phyloP scores from a whole-genome alignment of 306 rosid genomes.

The Cicer cuneatum region DNA sequence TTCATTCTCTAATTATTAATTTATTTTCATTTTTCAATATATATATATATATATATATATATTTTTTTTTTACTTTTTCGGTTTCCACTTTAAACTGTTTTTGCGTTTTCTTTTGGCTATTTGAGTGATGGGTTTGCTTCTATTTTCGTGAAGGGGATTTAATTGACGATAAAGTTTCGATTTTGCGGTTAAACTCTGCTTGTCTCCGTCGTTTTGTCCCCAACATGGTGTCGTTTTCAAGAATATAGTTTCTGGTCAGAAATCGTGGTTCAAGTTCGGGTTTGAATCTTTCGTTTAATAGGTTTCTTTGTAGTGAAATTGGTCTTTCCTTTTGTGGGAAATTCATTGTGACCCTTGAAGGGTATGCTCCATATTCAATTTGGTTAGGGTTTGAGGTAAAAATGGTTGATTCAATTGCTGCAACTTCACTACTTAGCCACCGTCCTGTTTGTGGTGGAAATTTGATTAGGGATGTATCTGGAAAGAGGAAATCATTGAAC shows the following conservation, averaged over 20 bases:
- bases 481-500: slow-evolving; percentile 57
- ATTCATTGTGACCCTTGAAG: slow-evolving; percentile 38
- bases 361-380: slow-evolving; percentile 38
- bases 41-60: too few species aligned
- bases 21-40: slow-evolving; percentile 32
- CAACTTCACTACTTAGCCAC: slow-evolving; percentile 74
- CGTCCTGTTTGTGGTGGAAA: slow-evolving; percentile 66
- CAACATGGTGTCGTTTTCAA: slow-evolving; percentile 42
- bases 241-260: slow-evolving; percentile 32
- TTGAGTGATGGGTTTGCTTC: slow-evolving; percentile 41
- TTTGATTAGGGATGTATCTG: slow-evolving; percentile 52
- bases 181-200: slow-evolving; percentile 39
- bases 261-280: slow-evolving; percentile 30
- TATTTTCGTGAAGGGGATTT: slow-evolving; percentile 47
- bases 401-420: slow-evolving; percentile 90
- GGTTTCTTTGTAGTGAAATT: slow-evolving; percentile 33
- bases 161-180: slow-evolving; percentile 38
- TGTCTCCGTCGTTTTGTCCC: slow-evolving; percentile 21
- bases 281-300: slow-evolving; percentile 37
- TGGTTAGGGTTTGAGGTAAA: slow-evolving; percentile 37
- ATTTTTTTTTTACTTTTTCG: background rate
- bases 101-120: slow-evolving; percentile 18
- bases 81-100: background rate
- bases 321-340: slow-evolving; percentile 5
- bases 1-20: background rate